These are phyloP conservation scores for Sugiyamaella valdiviana DNA, from an alignment of 805 yeast species.

Conservation along the genomic window DNA sequence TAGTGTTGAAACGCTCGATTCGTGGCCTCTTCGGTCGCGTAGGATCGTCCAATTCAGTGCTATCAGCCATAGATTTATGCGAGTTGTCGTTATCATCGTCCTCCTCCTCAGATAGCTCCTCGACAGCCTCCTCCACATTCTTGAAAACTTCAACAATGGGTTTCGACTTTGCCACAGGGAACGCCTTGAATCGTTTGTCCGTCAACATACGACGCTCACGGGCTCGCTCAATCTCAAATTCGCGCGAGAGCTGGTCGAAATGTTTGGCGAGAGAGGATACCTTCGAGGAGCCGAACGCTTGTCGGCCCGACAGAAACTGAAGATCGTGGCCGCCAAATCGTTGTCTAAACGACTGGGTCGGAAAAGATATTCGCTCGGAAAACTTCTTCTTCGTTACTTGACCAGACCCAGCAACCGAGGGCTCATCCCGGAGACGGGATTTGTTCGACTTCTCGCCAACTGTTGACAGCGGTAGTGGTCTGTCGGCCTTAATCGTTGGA, in stretches of 20 bases:
- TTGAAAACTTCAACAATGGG: constrained; percentile 91
- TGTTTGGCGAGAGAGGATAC: constrained; percentile 48
- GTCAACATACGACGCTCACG: constrained; percentile 60
- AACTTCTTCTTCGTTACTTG: constrained; percentile 10
- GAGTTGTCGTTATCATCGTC: not conserved
- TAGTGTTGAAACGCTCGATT: not conserved
- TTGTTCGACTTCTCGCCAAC: not conserved
- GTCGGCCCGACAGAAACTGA: constrained; percentile 17
- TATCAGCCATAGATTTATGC: not conserved
- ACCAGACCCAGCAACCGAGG: not conserved
- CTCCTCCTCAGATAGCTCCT: not conserved
- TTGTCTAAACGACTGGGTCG: constrained; percentile 13
- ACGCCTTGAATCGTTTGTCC: constrained; percentile 55
- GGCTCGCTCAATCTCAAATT: constrained; percentile 84
- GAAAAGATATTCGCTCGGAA: constrained; percentile 15
- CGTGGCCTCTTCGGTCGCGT: not conserved
- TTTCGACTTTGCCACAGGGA: constrained; percentile 63
- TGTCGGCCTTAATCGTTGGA: constrained; percentile 5
- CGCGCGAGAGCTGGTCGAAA: constrained; percentile 72
- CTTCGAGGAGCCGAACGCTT: constrained; percentile 4
- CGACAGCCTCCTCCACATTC: constrained; percentile 80
- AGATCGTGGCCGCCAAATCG: constrained; percentile 21
- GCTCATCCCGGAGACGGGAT: not conserved
- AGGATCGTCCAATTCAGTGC: constrained; percentile 1
- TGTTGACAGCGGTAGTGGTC: not conserved